Evolutionary conservation across 2,329 filamentous ascomycete genomes (phyloP), one percentile per base, ranked within the genome.

Genomic region (Nothopassalora personata): DNA sequence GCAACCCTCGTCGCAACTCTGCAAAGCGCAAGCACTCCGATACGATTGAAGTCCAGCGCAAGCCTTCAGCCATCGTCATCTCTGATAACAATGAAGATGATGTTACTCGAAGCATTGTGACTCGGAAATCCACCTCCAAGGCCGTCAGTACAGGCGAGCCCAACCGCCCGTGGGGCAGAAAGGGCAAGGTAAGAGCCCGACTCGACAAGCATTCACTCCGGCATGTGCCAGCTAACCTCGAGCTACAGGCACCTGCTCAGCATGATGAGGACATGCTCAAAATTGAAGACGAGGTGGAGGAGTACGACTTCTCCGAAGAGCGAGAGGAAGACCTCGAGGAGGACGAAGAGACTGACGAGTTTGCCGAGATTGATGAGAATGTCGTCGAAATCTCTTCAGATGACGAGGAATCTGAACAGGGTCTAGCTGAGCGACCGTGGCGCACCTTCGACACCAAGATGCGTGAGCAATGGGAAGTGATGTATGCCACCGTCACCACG

Each of bases 191-290:
- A 49, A 48, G 53, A 52, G n/a, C 18, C 19, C 19, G 23, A 36
- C 11, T 10, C 54, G 5, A 51, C 30, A 51, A 28, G 13, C 30
- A 55, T 28, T 46, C 46, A 23, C 31, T 18, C 36, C 18, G 23
- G n/a, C n/a, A n/a, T 45, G 13, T 23, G 10, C 19, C 23, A 23
- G 28, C 31, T 46, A 28, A 43, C 27, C 10, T 43, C 34, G 27
- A 53, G 27, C 27, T n/a, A 43, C 43, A 31, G 45, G 18, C 28
- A 11, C 4, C 45, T 36, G 39, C 52, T 23, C 43, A 54, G 9
- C 46, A 81, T 27, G 60, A 64, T 47, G 60, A 65, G 49, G 56
- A 54, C 43, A 53, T 50, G n/a, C 56, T 54, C 43, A 53, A 59
- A 13, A 54, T 59, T 43, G 60, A 63, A 13, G 60, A 64, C 48